Evolutionary conservation across 1,284 basidiomycete genomes (phyloP).

Genomic region (Ustilago esculenta): DNA sequence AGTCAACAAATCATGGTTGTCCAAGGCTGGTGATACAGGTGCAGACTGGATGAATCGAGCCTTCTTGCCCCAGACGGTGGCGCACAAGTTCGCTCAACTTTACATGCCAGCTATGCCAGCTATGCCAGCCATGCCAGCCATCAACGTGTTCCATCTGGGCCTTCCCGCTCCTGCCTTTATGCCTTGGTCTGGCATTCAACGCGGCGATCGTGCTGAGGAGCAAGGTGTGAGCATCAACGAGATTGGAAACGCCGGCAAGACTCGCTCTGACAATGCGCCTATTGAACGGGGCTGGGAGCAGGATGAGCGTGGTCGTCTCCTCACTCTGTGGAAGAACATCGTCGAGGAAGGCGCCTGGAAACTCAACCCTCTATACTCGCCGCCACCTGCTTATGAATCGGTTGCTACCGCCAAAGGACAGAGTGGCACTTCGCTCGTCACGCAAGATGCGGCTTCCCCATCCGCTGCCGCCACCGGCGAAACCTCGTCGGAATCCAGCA

Average conservation of each 20-base stretch:
- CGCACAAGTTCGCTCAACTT: slow-evolving; percentile 45
- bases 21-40: slow-evolving; percentile 47
- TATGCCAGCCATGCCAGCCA: slow-evolving; percentile 49
- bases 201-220: slow-evolving; percentile 6
- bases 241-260: slow-evolving; percentile 20
- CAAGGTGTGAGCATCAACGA: slow-evolving; percentile 1
- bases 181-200: slow-evolving; percentile 40
- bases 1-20: slow-evolving; percentile 43
- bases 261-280: slow-evolving; percentile 10
- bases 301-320: slow-evolving; percentile 41
- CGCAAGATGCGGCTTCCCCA: neutral
- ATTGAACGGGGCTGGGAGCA: slow-evolving; percentile 39
- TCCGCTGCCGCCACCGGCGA: slow-evolving; percentile 1
- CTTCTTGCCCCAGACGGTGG: slow-evolving; percentile 43
- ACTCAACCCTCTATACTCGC: slow-evolving; percentile 52
- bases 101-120: slow-evolving; percentile 51
- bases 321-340: slow-evolving; percentile 52
- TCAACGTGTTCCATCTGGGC: slow-evolving; percentile 56
- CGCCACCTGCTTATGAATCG: slow-evolving; percentile 56
- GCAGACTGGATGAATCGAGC: slow-evolving; percentile 49
- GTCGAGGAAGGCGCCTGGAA: slow-evolving; percentile 55
- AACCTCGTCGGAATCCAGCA: slow-evolving; percentile 12
- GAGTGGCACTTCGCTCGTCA: neutral
- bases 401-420: slow-evolving; percentile 22
- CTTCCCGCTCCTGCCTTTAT: slow-evolving; percentile 42